phyloP scores from a whole-genome alignment of 75 land plant genomes.

The Isoetes taiwanensis region DNA sequence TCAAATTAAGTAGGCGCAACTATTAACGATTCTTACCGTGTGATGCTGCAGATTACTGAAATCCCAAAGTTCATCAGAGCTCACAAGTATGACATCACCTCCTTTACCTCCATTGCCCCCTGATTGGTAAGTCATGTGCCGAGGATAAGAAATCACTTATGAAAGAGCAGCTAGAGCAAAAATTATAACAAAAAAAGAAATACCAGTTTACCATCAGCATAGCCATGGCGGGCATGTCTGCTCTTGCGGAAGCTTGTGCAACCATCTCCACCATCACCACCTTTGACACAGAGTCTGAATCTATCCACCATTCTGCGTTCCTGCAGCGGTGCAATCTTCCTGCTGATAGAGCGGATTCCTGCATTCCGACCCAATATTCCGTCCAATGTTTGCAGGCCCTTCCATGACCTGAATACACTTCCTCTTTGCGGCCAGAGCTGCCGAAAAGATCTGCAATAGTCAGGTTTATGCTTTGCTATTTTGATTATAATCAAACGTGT shows the following conservation, averaged over 20 bases:
- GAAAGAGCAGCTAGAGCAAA: not conserved
- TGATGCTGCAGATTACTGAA: conserved; percentile 79
- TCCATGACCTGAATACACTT: no score
- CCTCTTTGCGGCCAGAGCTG: no score
- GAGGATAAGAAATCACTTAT: not conserved
- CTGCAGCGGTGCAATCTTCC: no score
- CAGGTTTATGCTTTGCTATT: no score
- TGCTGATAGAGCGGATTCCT: no score
- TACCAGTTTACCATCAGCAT: conserved; percentile 58
- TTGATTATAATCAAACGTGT: no score
- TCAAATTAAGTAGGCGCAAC: no score
- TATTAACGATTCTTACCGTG: no score
- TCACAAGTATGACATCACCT: conserved; percentile 82
- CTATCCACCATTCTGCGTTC: conserved; percentile 86
- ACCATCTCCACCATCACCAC: conserved; percentile 88
- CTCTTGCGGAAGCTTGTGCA: conserved; percentile 73
- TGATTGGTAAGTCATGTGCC: conserved; percentile 8
- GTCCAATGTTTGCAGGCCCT: no score
- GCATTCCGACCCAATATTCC: no score
- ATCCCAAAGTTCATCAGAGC: conserved; percentile 74
- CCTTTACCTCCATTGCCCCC: conserved; percentile 98
- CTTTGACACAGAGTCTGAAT: conserved; percentile 59
- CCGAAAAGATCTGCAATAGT: no score
- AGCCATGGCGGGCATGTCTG: conserved; percentile 52
- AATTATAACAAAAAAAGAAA: conserved; percentile 2